phyloP scores from a whole-genome alignment of 1,284 basidiomycete species.

The Ceratobasidium sp. region DNA sequence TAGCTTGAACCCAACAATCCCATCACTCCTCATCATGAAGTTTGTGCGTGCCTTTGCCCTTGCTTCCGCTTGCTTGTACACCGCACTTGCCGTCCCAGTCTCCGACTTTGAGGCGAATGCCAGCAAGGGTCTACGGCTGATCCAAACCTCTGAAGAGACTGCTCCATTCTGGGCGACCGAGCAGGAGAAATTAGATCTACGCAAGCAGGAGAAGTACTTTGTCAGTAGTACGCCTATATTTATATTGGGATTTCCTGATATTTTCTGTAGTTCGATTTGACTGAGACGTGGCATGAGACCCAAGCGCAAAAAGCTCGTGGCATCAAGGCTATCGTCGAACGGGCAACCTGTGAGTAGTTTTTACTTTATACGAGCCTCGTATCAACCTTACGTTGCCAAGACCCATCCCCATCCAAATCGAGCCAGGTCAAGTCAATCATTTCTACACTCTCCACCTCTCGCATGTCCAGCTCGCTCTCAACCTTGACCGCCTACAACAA shows the following conservation, averaged over 20 bases:
- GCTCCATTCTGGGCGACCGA: conserved; percentile 41
- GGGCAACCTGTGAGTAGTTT: conserved; percentile 53
- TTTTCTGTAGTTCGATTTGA: conserved; percentile 40
- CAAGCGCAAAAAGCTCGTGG: conserved; percentile 37
- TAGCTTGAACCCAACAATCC: too few relatives aligned
- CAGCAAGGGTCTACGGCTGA: conserved; percentile 39
- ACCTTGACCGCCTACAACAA: conserved; percentile 62
- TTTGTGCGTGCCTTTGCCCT: conserved; percentile 42
- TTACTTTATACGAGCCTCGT: conserved; percentile 55
- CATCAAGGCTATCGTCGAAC: conserved; percentile 44
- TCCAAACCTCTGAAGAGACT: conserved; percentile 31
- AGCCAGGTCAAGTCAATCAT: conserved; percentile 53
- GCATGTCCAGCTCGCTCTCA: conserved; percentile 54
- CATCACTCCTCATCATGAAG: conserved; percentile 20
- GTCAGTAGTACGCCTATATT: conserved; percentile 1
- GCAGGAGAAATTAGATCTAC: conserved; percentile 38
- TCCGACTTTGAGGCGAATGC: conserved; percentile 40
- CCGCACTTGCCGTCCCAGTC: conserved; percentile 32
- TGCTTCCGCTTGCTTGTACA: conserved; percentile 32
- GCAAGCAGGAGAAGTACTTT: conserved; percentile 35
- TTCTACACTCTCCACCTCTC: conserved; percentile 51
- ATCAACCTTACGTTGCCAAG: neutral
- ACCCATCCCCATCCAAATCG: conserved; percentile 51
- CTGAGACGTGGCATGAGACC: conserved; percentile 42
- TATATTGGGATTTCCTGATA: neutral